Percentiles rank a stretch among this genome's conserved stretches.
Evolutionary conservation across 2,329 filamentous ascomycete genomes (phyloP).

Genomic region (Cryphonectria radicalis): DNA sequence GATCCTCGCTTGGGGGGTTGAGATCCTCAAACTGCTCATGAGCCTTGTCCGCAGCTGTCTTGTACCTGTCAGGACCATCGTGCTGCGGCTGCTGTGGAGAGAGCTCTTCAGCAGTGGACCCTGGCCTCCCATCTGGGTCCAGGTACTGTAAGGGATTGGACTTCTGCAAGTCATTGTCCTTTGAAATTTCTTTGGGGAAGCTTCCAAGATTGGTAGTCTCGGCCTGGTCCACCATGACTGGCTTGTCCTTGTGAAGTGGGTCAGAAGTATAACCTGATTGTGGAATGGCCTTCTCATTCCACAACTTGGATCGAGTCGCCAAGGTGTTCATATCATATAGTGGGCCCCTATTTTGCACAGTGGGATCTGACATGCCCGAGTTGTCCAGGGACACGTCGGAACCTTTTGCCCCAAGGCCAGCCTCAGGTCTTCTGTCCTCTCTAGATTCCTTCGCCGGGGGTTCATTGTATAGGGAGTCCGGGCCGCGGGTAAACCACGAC

Average conservation of each 20-base stretch:
- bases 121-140: conserved; percentile 28
- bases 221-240: background rate
- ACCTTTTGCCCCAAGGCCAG: conserved; percentile 37
- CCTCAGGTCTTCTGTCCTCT: conserved; percentile 40
- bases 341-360: conserved; percentile 29
- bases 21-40: conserved; percentile 38
- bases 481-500: conserved; percentile 40
- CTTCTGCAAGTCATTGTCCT: conserved; percentile 39
- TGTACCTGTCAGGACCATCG: conserved; percentile 43
- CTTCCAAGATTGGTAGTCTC: background rate
- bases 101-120: conserved; percentile 31
- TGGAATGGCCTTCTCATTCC: background rate
- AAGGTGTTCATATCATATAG: background rate
- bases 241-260: conserved; percentile 22
- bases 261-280: background rate
- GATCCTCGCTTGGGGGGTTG: conserved; percentile 40
- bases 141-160: conserved; percentile 30
- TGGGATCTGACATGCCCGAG: conserved; percentile 14
- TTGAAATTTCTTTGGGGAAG: background rate
- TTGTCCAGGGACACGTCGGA: background rate
- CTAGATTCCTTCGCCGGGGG: conserved; percentile 43
- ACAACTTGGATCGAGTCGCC: background rate
- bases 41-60: conserved; percentile 23
- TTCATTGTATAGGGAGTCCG: conserved; percentile 27
- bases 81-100: conserved; percentile 41